Evolutionary conservation across 371 early-diverging fungal genomes (phyloP).

Genomic region (Rhizopus arrhizus): DNA sequence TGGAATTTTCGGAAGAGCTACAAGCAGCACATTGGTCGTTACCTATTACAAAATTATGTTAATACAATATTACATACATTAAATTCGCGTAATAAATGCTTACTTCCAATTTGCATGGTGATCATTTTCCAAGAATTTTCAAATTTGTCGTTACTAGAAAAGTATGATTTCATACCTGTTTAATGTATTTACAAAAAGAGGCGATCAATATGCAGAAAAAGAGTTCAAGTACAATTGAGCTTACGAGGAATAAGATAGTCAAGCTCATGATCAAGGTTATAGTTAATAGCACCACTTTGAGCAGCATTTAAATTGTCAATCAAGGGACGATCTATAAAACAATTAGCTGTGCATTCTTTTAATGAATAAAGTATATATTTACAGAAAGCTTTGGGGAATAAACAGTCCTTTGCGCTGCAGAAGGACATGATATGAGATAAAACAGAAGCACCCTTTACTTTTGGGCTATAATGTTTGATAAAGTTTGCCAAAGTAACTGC

Average conservation of each 20-base stretch:
- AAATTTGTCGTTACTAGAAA: background rate
- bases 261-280: conserved; percentile 32
- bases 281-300: conserved; percentile 30
- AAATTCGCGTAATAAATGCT: background rate
- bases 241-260: conserved; percentile 31
- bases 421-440: conserved; percentile 15
- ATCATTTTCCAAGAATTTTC: conserved; percentile 28
- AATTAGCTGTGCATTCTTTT: background rate
- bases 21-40: conserved; percentile 26
- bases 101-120: conserved; percentile 30
- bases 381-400: background rate
- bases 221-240: background rate
- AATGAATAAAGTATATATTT: background rate
- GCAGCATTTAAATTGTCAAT: conserved; percentile 37
- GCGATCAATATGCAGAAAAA: background rate
- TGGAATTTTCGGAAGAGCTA: background rate
- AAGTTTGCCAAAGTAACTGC: conserved; percentile 36
- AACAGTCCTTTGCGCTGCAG: background rate
- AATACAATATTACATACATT: background rate
- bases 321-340: conserved; percentile 13
- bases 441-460: conserved; percentile 29
- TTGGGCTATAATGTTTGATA: conserved; percentile 29
- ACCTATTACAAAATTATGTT: background rate
- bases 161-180: conserved; percentile 4
- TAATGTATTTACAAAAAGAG: background rate